Conservation (phyloP, 495 filamentous ascomycete genomes). For the Evernia prunastri region DNA sequence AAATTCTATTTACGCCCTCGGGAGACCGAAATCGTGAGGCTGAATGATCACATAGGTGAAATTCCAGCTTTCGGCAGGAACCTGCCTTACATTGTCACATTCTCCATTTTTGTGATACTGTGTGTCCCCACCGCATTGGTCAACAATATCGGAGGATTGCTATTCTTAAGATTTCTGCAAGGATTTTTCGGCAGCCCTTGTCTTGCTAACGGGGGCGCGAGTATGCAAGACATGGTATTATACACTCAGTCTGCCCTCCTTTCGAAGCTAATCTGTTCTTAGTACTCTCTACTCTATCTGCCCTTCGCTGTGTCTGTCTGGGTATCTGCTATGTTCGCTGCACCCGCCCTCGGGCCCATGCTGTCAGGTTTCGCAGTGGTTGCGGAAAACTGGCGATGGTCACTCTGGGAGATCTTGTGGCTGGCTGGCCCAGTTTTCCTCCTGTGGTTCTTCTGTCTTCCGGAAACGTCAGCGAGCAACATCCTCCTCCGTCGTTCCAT, state of each 20-base stretch:
- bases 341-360: conserved; percentile 50
- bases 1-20: not conserved
- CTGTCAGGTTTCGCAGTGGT: conserved; percentile 55
- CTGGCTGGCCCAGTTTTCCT: conserved; percentile 41
- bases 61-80: conserved; percentile 43
- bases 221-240: conserved; percentile 23
- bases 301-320: conserved; percentile 46
- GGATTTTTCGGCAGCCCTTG: conserved; percentile 43
- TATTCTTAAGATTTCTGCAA: conserved; percentile 45
- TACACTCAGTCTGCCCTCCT: not conserved
- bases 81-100: conserved; percentile 39
- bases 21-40: not conserved
- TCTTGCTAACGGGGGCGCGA: conserved; percentile 36
- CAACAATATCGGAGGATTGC: conserved; percentile 42
- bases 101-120: conserved; percentile 45
- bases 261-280: not conserved
- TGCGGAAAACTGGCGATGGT: conserved; percentile 46
- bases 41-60: conserved; percentile 26
- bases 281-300: conserved; percentile 30
- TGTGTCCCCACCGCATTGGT: conserved; percentile 38
- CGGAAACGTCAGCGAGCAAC: conserved; percentile 43
- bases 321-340: conserved; percentile 35
- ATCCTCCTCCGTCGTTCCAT: conserved; percentile 42
- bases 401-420: conserved; percentile 42
- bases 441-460: conserved; percentile 41